Base-by-base conservation (phyloP, 768 basidiomycete species). In the Phylloporus arenicola region DNA sequence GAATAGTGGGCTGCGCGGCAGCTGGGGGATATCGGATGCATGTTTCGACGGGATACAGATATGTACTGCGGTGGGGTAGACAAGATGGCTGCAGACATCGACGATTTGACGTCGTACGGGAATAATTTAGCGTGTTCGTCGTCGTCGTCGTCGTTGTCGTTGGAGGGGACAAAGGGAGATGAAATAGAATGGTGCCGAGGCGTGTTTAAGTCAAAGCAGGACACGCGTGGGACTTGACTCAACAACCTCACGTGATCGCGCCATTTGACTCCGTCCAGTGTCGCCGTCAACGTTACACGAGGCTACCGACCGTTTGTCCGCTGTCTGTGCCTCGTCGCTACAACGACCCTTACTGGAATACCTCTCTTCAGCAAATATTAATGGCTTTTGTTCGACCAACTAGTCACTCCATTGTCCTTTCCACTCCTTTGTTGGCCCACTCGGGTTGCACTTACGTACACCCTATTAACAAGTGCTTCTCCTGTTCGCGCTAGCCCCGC, bases 11-110 rank as follows among this genome's bases (percentile, higher is more conserved):
- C 55, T 63, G 64, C 58, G 44, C 63, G 63, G 60, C 67, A 70
- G 48, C 58, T 63, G 34, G 72, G 63, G 2, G 64, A 64, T 55
- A 67, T 58, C 27, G 61, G 56, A 7, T 69, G 64, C 58, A 67
- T 58, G 63, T 59, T 68, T 37, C 50, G 60, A 48, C 43, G 30
- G 40, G 69, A 61, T 57, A 63, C 61, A 45, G 70, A 62, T 57
- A 68, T 65, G 56, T 68, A 71, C 57, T 72, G 70, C 47, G 63
- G 50, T 42, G 72, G 64, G 6, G 70, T 66, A 17, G 72, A 61
- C 37, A 68, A 13, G 44, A 67, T 41, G 19, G 53, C 56, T 34
- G 64, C 46, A 27, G 57, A 55, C 54, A 66, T 68, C 25, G 47
- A 60, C 55, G 54, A 29, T 43, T 35, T 45, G 6, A 49, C 57